Conservation (phyloP, 108 stramenopile species). For the Schizochytrium sp. region DNA sequence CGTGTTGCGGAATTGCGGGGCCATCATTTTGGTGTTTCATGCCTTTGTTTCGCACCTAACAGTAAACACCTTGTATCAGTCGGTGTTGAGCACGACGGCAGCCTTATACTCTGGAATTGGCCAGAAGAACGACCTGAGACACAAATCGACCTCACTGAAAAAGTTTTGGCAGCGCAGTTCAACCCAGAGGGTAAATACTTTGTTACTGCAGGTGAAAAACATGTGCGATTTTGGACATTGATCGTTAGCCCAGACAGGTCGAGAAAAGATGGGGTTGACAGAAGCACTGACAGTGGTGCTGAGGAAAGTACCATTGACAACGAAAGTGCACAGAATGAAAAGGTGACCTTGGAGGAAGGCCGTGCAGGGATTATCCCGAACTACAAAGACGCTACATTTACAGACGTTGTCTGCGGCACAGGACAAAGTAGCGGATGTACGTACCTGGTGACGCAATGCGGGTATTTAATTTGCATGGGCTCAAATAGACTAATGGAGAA, state of each 20-base stretch:
- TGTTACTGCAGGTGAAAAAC: slow-evolving; percentile 68
- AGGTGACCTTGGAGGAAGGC: slow-evolving; percentile 29
- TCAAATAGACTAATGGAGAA: slow-evolving; percentile 63
- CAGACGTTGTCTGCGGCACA: slow-evolving; percentile 59
- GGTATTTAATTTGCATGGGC: slow-evolving; percentile 49
- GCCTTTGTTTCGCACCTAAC: slow-evolving; percentile 60
- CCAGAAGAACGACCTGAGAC: not conserved
- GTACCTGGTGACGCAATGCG: slow-evolving; percentile 54
- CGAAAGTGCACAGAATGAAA: not conserved
- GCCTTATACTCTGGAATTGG: slow-evolving; percentile 70
- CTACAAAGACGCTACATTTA: slow-evolving; percentile 59
- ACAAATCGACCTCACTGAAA: slow-evolving; percentile 52
- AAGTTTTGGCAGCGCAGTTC: slow-evolving; percentile 64
- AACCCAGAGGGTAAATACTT: slow-evolving; percentile 47
- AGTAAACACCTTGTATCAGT: slow-evolving; percentile 54
- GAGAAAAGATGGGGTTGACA: not conserved
- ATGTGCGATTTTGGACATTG: slow-evolving; percentile 69
- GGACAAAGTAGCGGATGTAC: not conserved
- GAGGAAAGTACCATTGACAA: no score
- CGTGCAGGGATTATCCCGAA: slow-evolving; percentile 65
- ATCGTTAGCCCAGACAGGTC: slow-evolving; percentile 18
- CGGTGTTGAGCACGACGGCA: slow-evolving; percentile 68
- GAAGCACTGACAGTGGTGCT: no score
- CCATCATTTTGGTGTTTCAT: slow-evolving; percentile 66
- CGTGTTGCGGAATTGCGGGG: slow-evolving; percentile 61